Evolutionary conservation across 2,329 filamentous ascomycete genomes (phyloP).

Genomic region (Colletotrichum kahawae): DNA sequence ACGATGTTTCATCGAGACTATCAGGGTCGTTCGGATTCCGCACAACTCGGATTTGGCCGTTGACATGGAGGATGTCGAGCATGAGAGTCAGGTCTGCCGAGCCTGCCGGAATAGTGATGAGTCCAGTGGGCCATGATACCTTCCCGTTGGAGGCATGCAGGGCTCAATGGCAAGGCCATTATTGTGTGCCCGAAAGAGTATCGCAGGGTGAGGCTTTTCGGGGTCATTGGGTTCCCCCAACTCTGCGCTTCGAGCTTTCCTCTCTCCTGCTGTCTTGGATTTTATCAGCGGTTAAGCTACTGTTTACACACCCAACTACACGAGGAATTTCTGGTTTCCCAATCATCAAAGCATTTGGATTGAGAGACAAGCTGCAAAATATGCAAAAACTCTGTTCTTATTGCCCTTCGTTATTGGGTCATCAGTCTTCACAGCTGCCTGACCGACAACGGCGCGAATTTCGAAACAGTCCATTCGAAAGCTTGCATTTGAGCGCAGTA

Average conservation of each 20-base stretch:
- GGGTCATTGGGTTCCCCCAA: neutral
- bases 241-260: neutral
- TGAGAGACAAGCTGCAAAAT: neutral
- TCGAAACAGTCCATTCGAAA: neutral
- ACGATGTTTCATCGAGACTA: neutral
- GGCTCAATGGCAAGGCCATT: neutral
- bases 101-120: neutral
- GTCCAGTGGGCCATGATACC: neutral
- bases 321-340: rapidly evolving
- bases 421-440: neutral
- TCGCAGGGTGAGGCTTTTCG: neutral
- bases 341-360: neutral
- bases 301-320: neutral
- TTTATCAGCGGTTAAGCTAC: neutral
- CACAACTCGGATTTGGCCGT: neutral
- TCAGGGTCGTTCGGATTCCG: neutral
- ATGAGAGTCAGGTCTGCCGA: neutral
- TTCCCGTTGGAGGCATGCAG: neutral
- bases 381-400: neutral
- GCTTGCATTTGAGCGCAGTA: rapidly evolving
- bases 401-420: neutral
- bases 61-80: neutral
- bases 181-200: neutral
- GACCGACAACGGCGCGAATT: neutral
- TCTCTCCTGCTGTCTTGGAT: neutral